Percentiles rank a stretch among this genome's conserved stretches.
Conservation (phyloP, 192 early-diverging fungal genomes). For the Dissophora globulifera region DNA sequence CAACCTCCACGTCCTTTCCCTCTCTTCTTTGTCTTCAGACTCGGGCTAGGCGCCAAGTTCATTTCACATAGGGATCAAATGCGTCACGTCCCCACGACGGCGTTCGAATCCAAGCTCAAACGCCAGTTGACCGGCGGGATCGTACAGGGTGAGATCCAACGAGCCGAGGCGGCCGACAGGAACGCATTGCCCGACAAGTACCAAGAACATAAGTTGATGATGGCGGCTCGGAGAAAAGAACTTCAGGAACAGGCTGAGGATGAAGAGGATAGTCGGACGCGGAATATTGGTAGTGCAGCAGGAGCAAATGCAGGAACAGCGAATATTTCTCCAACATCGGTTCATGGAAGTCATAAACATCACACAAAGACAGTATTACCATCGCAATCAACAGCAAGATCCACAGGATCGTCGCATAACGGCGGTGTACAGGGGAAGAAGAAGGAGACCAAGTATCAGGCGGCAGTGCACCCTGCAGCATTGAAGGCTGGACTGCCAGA, state of each 20-base stretch:
- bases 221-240: slow-evolving; percentile 51
- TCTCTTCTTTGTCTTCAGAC: slow-evolving; percentile 32
- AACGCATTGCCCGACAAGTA: slow-evolving; percentile 54
- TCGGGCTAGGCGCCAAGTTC: slow-evolving; percentile 64
- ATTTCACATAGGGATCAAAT: slow-evolving; percentile 63
- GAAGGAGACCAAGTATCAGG: slow-evolving; percentile 19
- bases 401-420: neutral
- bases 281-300: slow-evolving; percentile 32
- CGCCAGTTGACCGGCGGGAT: slow-evolving; percentile 51
- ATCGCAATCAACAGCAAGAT: slow-evolving; percentile 1
- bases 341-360: too few species aligned
- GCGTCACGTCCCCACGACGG: slow-evolving; percentile 48
- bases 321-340: too few species aligned
- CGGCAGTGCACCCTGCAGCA: slow-evolving; percentile 33
- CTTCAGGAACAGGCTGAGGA: slow-evolving; percentile 26
- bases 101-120: slow-evolving; percentile 55
- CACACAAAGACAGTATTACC: neutral
- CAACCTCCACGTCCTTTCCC: neutral
- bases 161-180: slow-evolving; percentile 33
- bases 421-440: slow-evolving; percentile 15
- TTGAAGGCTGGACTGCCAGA: slow-evolving; percentile 3
- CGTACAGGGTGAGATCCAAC: slow-evolving; percentile 10
- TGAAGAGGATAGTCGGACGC: slow-evolving; percentile 34
- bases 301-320: neutral
- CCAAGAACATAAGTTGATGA: slow-evolving; percentile 49